phyloP scores from a whole-genome alignment of 345 rosid genomes.

The Camelina laxa region DNA sequence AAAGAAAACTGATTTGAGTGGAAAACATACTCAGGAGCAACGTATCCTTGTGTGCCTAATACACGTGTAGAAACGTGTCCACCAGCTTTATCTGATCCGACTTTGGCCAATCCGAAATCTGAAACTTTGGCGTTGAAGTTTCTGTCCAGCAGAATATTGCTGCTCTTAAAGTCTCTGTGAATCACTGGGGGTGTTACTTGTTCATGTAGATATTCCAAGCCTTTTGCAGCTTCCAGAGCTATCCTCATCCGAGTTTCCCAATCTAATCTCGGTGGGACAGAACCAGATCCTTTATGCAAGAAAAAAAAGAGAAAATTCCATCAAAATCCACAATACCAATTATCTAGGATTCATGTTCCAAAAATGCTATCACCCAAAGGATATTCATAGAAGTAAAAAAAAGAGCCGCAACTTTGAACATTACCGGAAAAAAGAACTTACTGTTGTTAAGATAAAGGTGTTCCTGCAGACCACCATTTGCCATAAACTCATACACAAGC shows the following conservation, averaged over 20 bases:
- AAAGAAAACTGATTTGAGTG: neutral
- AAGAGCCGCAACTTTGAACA: neutral
- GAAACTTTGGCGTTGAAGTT: conserved; percentile 74
- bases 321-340: conserved; percentile 7
- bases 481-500: conserved; percentile 86
- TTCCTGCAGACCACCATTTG: conserved; percentile 86
- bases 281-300: conserved; percentile 58
- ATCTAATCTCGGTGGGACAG: conserved; percentile 52
- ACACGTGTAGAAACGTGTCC: conserved; percentile 82
- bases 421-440: conserved; percentile 39
- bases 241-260: conserved; percentile 82
- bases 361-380: neutral
- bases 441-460: conserved; percentile 74
- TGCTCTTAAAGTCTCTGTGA: conserved; percentile 80
- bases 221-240: conserved; percentile 85
- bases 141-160: conserved; percentile 72
- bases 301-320: neutral
- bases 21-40: conserved; percentile 71
- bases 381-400: neutral
- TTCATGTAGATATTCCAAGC: conserved; percentile 86
- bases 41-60: conserved; percentile 80
- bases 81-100: conserved; percentile 75
- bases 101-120: conserved; percentile 79
- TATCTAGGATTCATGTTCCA: conserved; percentile 9
- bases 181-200: conserved; percentile 72